Percentiles rank a stretch among this genome's conserved stretches.
phyloP scores from a whole-genome alignment of 106 monocot species.

The Gastrodia elata region DNA sequence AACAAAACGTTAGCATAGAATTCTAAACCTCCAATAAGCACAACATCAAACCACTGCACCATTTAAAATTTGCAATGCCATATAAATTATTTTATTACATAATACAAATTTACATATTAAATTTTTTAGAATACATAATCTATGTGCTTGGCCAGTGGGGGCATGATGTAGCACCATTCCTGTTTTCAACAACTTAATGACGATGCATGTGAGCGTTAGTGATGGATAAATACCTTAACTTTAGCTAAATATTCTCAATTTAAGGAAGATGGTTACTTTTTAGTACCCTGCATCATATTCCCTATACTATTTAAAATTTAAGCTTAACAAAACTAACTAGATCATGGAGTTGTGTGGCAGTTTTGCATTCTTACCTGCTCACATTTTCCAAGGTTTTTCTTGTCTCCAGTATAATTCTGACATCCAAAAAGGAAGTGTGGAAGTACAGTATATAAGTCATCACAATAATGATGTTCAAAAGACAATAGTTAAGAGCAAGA shows the following conservation, averaged over 20 bases:
- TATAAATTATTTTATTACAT: too few relatives aligned
- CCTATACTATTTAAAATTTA: slow-evolving; percentile 5
- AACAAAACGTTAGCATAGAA: too few relatives aligned
- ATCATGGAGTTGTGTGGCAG: background rate
- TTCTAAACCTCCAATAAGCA: too few relatives aligned
- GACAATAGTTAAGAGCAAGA: background rate
- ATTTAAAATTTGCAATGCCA: too few relatives aligned
- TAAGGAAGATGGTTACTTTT: background rate
- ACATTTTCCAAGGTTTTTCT: slow-evolving; percentile 88
- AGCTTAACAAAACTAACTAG: background rate
- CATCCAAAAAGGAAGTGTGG: slow-evolving; percentile 7
- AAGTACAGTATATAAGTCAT: background rate
- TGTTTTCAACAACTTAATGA: slow-evolving; percentile 2
- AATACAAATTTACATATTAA: too few relatives aligned
- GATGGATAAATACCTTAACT: background rate
- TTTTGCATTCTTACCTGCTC: background rate
- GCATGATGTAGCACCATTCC: too few relatives aligned
- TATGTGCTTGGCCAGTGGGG: too few relatives aligned
- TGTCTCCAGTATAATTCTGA: slow-evolving; percentile 64
- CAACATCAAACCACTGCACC: too few relatives aligned
- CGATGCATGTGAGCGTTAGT: background rate
- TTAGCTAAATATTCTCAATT: background rate
- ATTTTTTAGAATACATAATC: too few relatives aligned
- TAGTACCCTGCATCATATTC: background rate
- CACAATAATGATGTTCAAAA: background rate